Conservation (phyloP, 225 moss, liverwort and hornwort genomes). For the Pseudoscleropodium purum region DNA sequence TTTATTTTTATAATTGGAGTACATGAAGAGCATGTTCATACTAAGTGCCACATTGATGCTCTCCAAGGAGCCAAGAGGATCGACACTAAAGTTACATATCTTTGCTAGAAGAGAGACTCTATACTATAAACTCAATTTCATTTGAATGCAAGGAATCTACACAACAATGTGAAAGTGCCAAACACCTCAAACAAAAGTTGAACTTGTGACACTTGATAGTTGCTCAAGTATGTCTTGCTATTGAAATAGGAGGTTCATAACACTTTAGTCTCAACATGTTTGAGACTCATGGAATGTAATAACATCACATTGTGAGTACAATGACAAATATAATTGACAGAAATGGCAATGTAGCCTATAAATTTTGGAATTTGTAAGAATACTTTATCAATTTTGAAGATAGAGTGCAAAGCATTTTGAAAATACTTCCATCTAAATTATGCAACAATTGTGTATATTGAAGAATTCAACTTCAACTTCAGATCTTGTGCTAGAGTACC, state of each 20-base stretch:
- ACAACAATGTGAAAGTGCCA: neutral
- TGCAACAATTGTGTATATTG: neutral
- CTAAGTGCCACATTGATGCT: fast-evolving
- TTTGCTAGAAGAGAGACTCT: neutral
- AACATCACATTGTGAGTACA: neutral
- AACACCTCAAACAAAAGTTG: neutral
- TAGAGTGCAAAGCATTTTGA: neutral
- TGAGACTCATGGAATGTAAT: neutral
- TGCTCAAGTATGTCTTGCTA: neutral
- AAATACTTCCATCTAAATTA: neutral
- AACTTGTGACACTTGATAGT: neutral
- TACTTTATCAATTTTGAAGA: neutral
- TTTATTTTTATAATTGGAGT: neutral
- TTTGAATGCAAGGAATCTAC: neutral
- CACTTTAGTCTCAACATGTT: neutral
- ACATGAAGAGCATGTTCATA: neutral
- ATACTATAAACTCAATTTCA: neutral
- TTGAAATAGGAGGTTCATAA: neutral
- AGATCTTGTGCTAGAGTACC: neutral
- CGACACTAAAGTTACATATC: neutral
- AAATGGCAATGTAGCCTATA: neutral
- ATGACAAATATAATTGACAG: neutral
- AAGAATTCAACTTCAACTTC: neutral
- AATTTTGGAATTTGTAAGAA: neutral
- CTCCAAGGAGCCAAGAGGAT: fast-evolving